phyloP scores from a whole-genome alignment of 768 basidiomycete species.

The Hericium alpestre region DNA sequence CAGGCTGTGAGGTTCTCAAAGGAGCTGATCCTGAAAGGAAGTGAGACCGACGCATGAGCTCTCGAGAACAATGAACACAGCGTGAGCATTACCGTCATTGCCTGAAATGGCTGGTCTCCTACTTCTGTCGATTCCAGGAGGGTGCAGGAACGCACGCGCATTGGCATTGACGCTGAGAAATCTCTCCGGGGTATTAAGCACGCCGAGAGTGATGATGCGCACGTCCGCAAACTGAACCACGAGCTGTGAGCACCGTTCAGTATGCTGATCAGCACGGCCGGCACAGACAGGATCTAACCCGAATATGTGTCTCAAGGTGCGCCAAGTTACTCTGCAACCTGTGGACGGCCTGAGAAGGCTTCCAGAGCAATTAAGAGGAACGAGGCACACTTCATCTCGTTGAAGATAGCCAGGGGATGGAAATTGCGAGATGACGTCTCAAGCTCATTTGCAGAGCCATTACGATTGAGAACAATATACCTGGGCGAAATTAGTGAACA shows the following conservation, averaged over 20 bases:
- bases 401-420: conserved; percentile 55
- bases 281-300: conserved; percentile 32
- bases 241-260: conserved; percentile 29
- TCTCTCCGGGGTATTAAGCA: conserved; percentile 46
- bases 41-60: not conserved
- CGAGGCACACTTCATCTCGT: conserved; percentile 59
- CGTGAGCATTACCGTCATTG: not conserved
- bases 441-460: conserved; percentile 63
- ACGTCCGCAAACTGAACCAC: conserved; percentile 63
- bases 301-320: conserved; percentile 55
- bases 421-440: conserved; percentile 59
- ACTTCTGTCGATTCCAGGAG: conserved; percentile 45
- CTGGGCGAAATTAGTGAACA: conserved; percentile 23
- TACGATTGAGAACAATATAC: conserved; percentile 67
- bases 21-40: not conserved
- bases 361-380: not conserved
- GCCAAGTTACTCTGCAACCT: conserved; percentile 61
- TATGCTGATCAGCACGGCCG: not conserved
- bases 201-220: conserved; percentile 63
- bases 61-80: not conserved
- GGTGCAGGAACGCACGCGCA: conserved; percentile 59
- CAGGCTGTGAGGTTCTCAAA: not conserved
- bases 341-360: conserved; percentile 4
- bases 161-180: conserved; percentile 51
- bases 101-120: conserved; percentile 1